Percentiles rank a stretch among this genome's conserved stretches.
Evolutionary conservation across 306 rosid genomes (phyloP).

Genomic region (Quercus rubra): DNA sequence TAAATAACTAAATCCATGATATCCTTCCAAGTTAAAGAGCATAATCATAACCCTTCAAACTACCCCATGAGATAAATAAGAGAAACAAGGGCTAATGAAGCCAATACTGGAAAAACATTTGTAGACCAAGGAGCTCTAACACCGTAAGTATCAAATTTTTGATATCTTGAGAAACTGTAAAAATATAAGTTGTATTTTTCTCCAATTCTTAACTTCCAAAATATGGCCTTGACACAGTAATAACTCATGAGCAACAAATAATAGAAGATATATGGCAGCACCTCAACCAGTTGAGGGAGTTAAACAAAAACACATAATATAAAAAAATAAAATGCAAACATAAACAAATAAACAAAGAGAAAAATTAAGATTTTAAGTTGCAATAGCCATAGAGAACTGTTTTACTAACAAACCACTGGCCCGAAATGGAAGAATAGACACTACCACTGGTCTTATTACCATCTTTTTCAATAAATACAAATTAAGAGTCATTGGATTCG

Average conservation of each 20-base stretch:
- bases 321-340: not conserved
- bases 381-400: too few relatives aligned
- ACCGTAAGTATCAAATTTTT: not conserved
- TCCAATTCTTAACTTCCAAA: not conserved
- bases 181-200: not conserved
- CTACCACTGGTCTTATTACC: not conserved
- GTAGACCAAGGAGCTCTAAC: not conserved
- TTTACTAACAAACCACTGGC: too few relatives aligned
- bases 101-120: not conserved
- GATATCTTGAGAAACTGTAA: not conserved
- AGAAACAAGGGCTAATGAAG: not conserved
- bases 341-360: too few relatives aligned
- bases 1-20: not conserved
- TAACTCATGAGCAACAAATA: not conserved
- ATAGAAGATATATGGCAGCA: not conserved
- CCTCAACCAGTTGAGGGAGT: too few relatives aligned
- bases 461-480: not conserved
- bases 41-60: not conserved
- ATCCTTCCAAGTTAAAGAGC: not conserved
- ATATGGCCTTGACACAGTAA: not conserved
- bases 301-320: not conserved
- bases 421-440: not conserved
- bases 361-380: too few relatives aligned
- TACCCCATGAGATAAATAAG: not conserved
- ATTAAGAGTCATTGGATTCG: not conserved